Evolutionary conservation across 768 basidiomycete species (phyloP), one percentile per base, ranked within the genome.

Genomic region (Leucogyrophana mollusca): DNA sequence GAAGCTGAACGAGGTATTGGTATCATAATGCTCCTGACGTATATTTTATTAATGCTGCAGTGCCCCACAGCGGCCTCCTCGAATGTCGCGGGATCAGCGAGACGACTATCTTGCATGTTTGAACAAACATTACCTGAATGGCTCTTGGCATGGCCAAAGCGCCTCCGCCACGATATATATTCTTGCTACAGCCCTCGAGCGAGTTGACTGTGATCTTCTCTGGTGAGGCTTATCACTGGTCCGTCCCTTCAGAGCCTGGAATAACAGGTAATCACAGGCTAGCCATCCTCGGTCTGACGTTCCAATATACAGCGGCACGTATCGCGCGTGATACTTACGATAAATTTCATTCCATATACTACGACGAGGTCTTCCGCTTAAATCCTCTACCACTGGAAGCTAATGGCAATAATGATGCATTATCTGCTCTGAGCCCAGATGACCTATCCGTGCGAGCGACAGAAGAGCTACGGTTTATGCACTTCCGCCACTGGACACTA

Each of bases 401-500:
- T 3, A 52, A 54, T 5, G 60, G 53, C 45, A 73, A 57, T 54
- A 67, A 72, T 6, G 70, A 73, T 42, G 69, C 73, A 13, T 60
- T 72, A 49, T 73, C 75, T 43, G 77, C 83, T 0, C 68, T 83
- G 20, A 80, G 78, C 52, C 89, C 95, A 2, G 94, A 97, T 55
- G 94, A 98, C 61, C 71, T 76, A 47, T 82, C 85, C 23, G 82
- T 99, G 52, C 80, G 90, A 32, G 74, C 85, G 33, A 84, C 82
- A 24, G 92, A 94, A 42, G 96, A 99, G 65, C 72, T 98, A 44
- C 79, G 96, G 20, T 98, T 99, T 65, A 94, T 86, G 69, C 77
- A 97, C 44, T 94, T 94, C 62, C 79, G 95, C 46, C 96, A 98
- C 69, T 99, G 96, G 96, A 97, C 88, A 23, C 69, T 99, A 37